Evolutionary conservation across 2,329 filamentous ascomycete genomes (phyloP), one percentile per base, ranked within the genome.

Genomic region (Cryoendolithus antarcticus): DNA sequence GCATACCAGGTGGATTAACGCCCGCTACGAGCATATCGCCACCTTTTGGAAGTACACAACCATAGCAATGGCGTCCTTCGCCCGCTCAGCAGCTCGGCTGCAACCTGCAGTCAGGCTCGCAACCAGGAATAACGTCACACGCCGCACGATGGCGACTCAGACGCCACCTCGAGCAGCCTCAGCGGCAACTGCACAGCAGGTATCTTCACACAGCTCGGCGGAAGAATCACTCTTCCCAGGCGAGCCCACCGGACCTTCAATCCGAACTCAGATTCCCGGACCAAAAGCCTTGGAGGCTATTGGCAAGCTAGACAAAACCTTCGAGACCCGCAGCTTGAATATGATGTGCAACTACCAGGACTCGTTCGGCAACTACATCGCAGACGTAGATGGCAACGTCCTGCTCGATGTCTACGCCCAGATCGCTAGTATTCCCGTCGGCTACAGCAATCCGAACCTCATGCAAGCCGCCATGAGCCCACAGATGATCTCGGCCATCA

Each of bases 391-490:
- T 54, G 80, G 79, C 48, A 84, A 85, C 54, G 62, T 75, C 10
- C 64, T 84, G 42, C 71, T 85, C n/a, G 80, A 85, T 52, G 80
- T 84, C 65, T 89, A 89, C 57, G 83, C 86, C 37, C 86, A 94
- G 64, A 94, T 94, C 56, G 86, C 86, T 46, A 93, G 85, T 32
- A 94, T 94, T 53, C 83, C 86, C 3, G 71, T 94, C 34, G 86
- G 86, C 44, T 94, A 94, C 74, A 93, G 89, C 72, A 94, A 94
- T 67, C 79, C 84, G 5, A 64, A 71, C 48, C 73, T 94, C 45
- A 67, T 75, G 49, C 70, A 77, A 52, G 77, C 79, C 29, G 82
- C 84, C 19, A 72, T 74, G 45, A 81, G 80, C 40, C 77, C 80
- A 15, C 81, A 88, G 54, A 93, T 93, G 84, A 67, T 77, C 54